A percentile compares a stretch with the other conserved stretches of the same genome.
Conservation (phyloP, 164 flowering plant genomes). For the Berberis vulgaris region DNA sequence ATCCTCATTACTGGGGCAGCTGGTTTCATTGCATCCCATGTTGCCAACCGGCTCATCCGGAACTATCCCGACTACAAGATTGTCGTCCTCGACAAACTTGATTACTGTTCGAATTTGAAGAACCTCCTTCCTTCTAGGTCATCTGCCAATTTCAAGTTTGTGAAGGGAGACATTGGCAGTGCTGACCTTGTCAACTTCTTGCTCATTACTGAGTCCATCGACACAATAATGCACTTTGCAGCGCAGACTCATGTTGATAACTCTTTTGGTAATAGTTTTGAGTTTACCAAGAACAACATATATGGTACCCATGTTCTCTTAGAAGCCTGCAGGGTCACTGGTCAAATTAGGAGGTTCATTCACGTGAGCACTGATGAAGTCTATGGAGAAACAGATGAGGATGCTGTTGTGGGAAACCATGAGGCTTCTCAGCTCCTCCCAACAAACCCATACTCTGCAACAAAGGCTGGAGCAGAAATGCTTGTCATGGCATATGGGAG, state of each 20-base stretch:
- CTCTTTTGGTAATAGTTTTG: too few species aligned
- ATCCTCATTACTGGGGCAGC: too few species aligned
- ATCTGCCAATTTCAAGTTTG: too few species aligned
- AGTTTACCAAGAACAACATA: too few species aligned
- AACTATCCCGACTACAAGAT: too few species aligned
- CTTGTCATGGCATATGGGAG: neutral
- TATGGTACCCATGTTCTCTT: neutral
- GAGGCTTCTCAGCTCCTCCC: slow-evolving; percentile 10
- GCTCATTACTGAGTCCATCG: slow-evolving; percentile 1
- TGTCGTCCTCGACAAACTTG: too few species aligned
- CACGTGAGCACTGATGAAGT: neutral
- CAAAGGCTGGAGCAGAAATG: neutral
- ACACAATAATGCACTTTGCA: slow-evolving; percentile 2
- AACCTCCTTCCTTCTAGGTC: too few species aligned
- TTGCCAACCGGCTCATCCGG: too few species aligned
- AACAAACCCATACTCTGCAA: too few species aligned
- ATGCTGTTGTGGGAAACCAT: slow-evolving; percentile 15
- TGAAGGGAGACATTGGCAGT: neutral
- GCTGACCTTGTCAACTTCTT: neutral
- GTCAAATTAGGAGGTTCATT: slow-evolving; percentile 14
- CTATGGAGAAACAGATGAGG: slow-evolving; percentile 14
- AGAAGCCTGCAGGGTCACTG: slow-evolving; percentile 18
- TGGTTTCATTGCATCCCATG: too few species aligned
- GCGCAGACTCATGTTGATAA: too few species aligned
- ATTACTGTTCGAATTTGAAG: too few species aligned